These are phyloP conservation scores for Talaromyces sp. DNA, from an alignment of 2,329 filamentous ascomycete genomes.

Conservation along the genomic window DNA sequence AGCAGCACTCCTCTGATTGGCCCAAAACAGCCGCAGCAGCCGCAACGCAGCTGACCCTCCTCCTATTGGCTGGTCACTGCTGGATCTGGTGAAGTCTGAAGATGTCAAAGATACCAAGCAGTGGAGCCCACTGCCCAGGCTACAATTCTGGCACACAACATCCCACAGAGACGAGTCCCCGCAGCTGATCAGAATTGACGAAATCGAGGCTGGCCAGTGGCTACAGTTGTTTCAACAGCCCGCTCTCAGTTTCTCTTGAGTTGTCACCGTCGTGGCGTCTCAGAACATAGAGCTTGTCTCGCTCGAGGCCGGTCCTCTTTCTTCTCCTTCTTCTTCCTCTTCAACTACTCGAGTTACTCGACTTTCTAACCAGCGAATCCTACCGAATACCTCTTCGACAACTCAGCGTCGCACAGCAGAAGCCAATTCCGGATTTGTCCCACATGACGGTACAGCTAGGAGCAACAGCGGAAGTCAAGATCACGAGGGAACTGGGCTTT, in stretches of 20 bases:
- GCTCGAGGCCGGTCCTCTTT: constrained; percentile 16
- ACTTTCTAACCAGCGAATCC: neutral
- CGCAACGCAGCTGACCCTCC: neutral
- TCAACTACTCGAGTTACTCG: neutral
- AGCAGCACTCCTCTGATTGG: no score
- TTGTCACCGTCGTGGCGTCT: constrained; percentile 9
- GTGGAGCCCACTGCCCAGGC: neutral
- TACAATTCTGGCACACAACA: neutral
- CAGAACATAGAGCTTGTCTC: constrained; percentile 33
- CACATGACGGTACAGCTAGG: constrained; percentile 10
- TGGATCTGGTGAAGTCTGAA: neutral
- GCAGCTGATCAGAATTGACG: neutral
- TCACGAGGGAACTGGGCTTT: constrained; percentile 10
- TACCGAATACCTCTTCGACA: neutral
- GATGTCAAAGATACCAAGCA: neutral
- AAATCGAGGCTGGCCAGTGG: neutral
- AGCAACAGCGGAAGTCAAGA: constrained; percentile 3
- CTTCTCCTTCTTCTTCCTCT: neutral
- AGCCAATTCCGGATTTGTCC: neutral
- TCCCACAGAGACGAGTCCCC: neutral
- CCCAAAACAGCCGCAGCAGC: neutral
- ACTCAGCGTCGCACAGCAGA: constrained; percentile 5
- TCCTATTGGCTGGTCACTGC: neutral
- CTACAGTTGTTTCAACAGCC: no score
- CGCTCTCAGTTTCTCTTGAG: neutral